phyloP scores from a whole-genome alignment of 352 stramenopile species.

The Phytopythium helicoides region DNA sequence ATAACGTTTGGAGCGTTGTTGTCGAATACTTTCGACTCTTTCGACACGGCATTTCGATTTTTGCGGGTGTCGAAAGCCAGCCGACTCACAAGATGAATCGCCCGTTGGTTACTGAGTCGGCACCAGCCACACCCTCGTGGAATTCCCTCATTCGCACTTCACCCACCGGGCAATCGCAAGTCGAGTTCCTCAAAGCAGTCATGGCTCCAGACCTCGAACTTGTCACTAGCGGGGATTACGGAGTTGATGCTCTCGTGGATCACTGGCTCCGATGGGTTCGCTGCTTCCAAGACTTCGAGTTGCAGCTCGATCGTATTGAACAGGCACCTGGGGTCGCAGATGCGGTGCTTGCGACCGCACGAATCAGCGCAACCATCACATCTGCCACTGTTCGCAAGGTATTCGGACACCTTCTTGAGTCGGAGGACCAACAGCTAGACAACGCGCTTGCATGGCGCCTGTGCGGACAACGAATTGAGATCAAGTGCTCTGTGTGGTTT shows the following conservation, averaged over 20 bases:
- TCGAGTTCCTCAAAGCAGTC: slow-evolving; percentile 13
- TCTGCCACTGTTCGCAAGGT: slow-evolving; percentile 10
- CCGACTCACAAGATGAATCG: background rate
- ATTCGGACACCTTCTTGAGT: slow-evolving; percentile 13
- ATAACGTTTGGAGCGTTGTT: slow-evolving; percentile 12
- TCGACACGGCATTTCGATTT: slow-evolving; percentile 7
- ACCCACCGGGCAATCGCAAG: background rate
- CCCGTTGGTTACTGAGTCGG: background rate
- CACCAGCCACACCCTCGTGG: background rate
- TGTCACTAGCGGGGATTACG: slow-evolving; percentile 2
- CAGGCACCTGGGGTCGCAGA: background rate
- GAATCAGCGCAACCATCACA: slow-evolving; percentile 11
- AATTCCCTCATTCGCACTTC: background rate
- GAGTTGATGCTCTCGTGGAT: slow-evolving; percentile 11
- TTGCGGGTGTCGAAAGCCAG: background rate
- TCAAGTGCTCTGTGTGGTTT: slow-evolving; percentile 2
- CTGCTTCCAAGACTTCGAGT: slow-evolving; percentile 11
- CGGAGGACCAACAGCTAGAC: background rate
- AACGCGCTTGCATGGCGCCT: background rate
- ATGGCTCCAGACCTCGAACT: slow-evolving; percentile 9
- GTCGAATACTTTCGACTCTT: slow-evolving; percentile 21
- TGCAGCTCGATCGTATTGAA: slow-evolving; percentile 11
- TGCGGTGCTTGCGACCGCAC: slow-evolving; percentile 3
- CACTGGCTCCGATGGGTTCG: slow-evolving; percentile 13
- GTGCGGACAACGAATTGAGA: background rate